Percentiles rank a stretch among this genome's conserved stretches.
These are phyloP conservation scores for Trichodelitschia bisporula DNA, from an alignment of 495 filamentous ascomycete species.

Conservation along the genomic window DNA sequence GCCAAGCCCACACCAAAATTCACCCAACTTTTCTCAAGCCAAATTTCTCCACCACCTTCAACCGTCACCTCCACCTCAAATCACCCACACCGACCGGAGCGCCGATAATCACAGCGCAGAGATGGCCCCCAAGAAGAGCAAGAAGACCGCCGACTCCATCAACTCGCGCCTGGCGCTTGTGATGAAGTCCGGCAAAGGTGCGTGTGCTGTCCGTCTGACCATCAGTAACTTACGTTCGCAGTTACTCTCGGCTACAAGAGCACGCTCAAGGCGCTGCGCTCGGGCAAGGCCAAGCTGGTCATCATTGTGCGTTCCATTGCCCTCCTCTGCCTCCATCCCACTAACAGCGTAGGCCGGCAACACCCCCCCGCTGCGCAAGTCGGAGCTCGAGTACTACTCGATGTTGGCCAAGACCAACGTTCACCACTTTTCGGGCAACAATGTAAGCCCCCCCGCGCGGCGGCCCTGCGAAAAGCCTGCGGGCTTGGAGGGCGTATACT, in stretches of 20 bases:
- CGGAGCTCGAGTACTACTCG: slow-evolving; percentile 78
- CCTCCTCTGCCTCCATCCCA: no score
- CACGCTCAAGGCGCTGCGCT: slow-evolving; percentile 84
- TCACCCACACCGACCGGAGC: slow-evolving; percentile 5
- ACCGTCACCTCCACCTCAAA: background rate
- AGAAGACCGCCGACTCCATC: slow-evolving; percentile 81
- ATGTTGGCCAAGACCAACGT: slow-evolving; percentile 86
- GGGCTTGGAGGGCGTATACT: background rate
- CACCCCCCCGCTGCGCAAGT: slow-evolving; percentile 87
- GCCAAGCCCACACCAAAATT: no score
- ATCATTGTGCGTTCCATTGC: no score
- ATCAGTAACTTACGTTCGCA: slow-evolving; percentile 7
- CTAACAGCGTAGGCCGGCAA: no score
- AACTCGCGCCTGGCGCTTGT: slow-evolving; percentile 76
- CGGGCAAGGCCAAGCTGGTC: slow-evolving; percentile 51
- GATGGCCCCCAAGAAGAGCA: slow-evolving; percentile 89
- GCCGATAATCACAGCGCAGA: slow-evolving; percentile 18
- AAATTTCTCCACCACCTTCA: background rate
- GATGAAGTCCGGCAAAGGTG: slow-evolving; percentile 87
- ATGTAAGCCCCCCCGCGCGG: slow-evolving; percentile 52
- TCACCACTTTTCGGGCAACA: slow-evolving; percentile 92
- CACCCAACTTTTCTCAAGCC: no score
- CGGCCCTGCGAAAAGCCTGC: slow-evolving; percentile 63
- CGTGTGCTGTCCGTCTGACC: slow-evolving; percentile 6
- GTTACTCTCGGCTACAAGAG: slow-evolving; percentile 85